Conservation (phyloP, 2,329 filamentous ascomycete species). For the Xylariaceae sp. region DNA sequence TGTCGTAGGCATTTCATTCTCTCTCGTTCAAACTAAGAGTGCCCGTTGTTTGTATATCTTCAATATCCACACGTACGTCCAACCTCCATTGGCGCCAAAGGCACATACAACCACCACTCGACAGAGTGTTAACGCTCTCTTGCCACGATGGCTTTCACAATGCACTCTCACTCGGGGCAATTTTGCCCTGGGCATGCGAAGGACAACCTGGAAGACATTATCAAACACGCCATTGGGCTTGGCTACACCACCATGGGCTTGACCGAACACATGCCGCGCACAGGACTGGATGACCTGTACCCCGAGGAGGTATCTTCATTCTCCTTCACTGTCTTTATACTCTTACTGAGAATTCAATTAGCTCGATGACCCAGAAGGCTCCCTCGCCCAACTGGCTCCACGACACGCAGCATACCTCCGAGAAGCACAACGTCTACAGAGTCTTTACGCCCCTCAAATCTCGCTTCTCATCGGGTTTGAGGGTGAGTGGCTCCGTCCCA, state of each 20-base stretch:
- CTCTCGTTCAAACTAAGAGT: too few species aligned
- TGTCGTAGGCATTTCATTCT: too few species aligned
- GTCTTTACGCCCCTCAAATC: slow-evolving; percentile 68
- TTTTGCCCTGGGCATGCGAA: slow-evolving; percentile 91
- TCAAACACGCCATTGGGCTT: slow-evolving; percentile 73
- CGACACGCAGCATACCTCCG: slow-evolving; percentile 70
- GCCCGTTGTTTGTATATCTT: too few species aligned
- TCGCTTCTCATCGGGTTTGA: slow-evolving; percentile 87
- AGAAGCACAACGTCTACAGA: slow-evolving; percentile 72
- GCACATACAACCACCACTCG: background rate
- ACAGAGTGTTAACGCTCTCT: background rate
- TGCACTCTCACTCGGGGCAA: slow-evolving; percentile 96
- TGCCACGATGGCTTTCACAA: slow-evolving; percentile 81
- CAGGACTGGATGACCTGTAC: slow-evolving; percentile 73
- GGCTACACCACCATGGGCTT: slow-evolving; percentile 82
- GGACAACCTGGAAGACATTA: slow-evolving; percentile 78
- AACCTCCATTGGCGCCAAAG: background rate
- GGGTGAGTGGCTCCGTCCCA: slow-evolving; percentile 82
- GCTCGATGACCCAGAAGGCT: slow-evolving; percentile 48
- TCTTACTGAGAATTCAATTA: slow-evolving; percentile 23
- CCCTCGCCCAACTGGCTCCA: slow-evolving; percentile 47
- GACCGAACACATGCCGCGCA: slow-evolving; percentile 93
- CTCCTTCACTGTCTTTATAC: background rate
- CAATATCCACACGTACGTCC: too few species aligned
- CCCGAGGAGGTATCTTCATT: slow-evolving; percentile 70